These are phyloP conservation scores for Xylariaceae sp. DNA, from an alignment of 2,329 filamentous ascomycete species.

Conservation along the genomic window DNA sequence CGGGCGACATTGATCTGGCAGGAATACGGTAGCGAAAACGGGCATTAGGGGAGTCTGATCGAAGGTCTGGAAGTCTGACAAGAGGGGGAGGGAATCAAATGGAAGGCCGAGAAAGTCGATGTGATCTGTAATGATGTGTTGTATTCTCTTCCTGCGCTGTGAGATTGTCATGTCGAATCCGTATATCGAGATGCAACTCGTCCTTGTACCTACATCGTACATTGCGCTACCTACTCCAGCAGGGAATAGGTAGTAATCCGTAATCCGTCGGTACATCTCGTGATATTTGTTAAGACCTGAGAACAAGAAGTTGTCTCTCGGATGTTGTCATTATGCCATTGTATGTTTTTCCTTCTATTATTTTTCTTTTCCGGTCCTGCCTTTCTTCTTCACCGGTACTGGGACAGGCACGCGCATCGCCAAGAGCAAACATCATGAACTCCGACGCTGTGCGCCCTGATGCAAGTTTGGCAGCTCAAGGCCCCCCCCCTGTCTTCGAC, in stretches of 20 bases:
- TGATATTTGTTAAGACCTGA: too few species aligned
- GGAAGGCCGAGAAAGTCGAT: not conserved
- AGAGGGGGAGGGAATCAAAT: not conserved
- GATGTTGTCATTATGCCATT: not conserved
- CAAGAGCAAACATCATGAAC: slow-evolving; percentile 23
- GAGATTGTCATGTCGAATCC: not conserved
- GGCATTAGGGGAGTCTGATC: not conserved
- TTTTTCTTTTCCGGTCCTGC: slow-evolving; percentile 2
- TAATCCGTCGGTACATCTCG: too few species aligned
- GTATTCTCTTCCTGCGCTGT: not conserved
- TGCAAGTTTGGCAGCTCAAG: slow-evolving; percentile 30
- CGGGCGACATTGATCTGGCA: not conserved
- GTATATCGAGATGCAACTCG: not conserved
- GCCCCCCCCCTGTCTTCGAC: not conserved
- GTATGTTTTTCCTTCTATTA: not conserved
- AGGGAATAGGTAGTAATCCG: too few species aligned
- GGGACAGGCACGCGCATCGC: slow-evolving; percentile 18
- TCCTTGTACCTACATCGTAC: not conserved
- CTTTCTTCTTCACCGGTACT: slow-evolving; percentile 5
- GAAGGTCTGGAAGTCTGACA: not conserved
- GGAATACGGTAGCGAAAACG: not conserved
- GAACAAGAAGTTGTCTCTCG: not conserved
- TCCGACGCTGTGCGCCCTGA: slow-evolving; percentile 27
- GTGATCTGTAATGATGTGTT: not conserved
- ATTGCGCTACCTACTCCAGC: not conserved